phyloP scores from a whole-genome alignment of 805 yeast species.

The Barnettozyma botsteinii region DNA sequence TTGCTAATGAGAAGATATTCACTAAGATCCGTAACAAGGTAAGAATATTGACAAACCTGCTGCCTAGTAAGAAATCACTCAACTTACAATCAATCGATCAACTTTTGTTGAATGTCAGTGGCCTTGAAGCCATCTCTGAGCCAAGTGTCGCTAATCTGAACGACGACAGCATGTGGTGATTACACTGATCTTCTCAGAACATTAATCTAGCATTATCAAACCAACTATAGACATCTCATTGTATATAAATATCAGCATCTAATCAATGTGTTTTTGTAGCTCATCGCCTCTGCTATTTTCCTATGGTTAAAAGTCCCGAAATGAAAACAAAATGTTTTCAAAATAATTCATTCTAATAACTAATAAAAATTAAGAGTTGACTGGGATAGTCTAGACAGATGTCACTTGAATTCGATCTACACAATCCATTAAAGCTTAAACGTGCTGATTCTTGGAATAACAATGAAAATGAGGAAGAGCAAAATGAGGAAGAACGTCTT shows the following conservation, averaged over 20 bases:
- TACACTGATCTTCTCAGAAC: not conserved
- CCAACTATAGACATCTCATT: too few species aligned
- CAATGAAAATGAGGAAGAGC: slow-evolving; percentile 1
- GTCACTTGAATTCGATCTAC: slow-evolving; percentile 13
- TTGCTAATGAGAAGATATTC: slow-evolving; percentile 44
- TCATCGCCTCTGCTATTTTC: not conserved
- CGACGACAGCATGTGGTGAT: slow-evolving; percentile 26
- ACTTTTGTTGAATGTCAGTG: slow-evolving; percentile 9
- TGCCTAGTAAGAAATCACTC: slow-evolving; percentile 19
- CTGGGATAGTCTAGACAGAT: not conserved
- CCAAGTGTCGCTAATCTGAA: slow-evolving; percentile 18
- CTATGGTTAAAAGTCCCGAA: not conserved
- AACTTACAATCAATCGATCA: slow-evolving; percentile 17
- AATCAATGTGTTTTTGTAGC: too few species aligned
- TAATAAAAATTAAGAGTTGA: too few species aligned
- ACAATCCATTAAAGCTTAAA: slow-evolving; percentile 19
- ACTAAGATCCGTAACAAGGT: slow-evolving; percentile 57
- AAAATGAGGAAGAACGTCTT: slow-evolving; percentile 17
- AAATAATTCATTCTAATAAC: too few species aligned
- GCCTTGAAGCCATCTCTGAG: slow-evolving; percentile 16
- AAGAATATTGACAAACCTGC: slow-evolving; percentile 40
- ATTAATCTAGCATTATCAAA: too few species aligned
- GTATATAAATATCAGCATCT: too few species aligned
- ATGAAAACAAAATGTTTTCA: not conserved
- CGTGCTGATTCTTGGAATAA: not conserved